These are phyloP conservation scores for Coemansia sp. DNA, from an alignment of 192 early-diverging fungal genomes.

Conservation along the genomic window DNA sequence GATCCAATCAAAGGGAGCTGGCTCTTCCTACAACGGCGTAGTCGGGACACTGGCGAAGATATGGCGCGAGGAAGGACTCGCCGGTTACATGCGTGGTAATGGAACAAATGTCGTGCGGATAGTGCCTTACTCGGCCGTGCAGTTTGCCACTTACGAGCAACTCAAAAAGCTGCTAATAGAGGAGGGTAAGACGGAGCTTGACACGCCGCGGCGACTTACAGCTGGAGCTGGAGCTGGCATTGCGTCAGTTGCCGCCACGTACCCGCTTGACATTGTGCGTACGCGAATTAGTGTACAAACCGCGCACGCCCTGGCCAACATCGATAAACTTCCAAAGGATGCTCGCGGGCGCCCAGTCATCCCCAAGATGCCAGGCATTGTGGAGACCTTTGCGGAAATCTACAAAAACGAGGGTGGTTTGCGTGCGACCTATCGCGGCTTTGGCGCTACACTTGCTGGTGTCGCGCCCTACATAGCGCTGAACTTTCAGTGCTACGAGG, in stretches of 20 bases:
- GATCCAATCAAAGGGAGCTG: constrained; percentile 56
- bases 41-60: constrained; percentile 72
- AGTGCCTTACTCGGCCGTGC: constrained; percentile 78
- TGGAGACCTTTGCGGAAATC: constrained; percentile 63
- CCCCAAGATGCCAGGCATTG: constrained; percentile 71
- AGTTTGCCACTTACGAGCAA: constrained; percentile 82
- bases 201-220: constrained; percentile 67
- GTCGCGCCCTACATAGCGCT: constrained; percentile 82
- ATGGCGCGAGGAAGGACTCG: constrained; percentile 75
- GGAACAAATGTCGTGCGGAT: constrained; percentile 85
- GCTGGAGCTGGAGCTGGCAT: constrained; percentile 78
- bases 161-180: constrained; percentile 73
- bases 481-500: constrained; percentile 82
- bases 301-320: constrained; percentile 58
- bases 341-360: constrained; percentile 56
- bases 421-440: constrained; percentile 69
- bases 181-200: constrained; percentile 66
- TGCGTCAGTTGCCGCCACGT: constrained; percentile 75
- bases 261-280: constrained; percentile 78
- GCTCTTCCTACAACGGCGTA: constrained; percentile 68
- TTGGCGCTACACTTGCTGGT: constrained; percentile 72
- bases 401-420: constrained; percentile 75
- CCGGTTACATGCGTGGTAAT: constrained; percentile 77
- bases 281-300: constrained; percentile 78
- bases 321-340: constrained; percentile 43